Evolutionary conservation across 129 eudicot genomes (phyloP), one percentile per base, ranked within the genome.

Genomic region (Glebionis coronaria): DNA sequence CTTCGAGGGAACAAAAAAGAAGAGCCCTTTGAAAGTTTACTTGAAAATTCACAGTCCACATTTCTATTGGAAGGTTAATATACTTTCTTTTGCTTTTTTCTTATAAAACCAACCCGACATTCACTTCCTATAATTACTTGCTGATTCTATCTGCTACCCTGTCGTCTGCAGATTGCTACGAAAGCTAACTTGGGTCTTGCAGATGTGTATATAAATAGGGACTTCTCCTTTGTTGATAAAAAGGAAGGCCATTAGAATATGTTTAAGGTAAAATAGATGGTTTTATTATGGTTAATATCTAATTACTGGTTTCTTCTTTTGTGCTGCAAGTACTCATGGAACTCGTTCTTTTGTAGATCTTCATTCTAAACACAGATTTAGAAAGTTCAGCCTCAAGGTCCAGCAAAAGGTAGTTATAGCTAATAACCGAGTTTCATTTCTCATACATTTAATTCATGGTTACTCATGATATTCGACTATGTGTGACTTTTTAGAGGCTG

Each of bases 151-250:
- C 35, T 28, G 35, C 35, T 28, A 28, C 35, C 35, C 35, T 28
- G 44, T 50, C 10, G 51, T 25, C 46, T 61, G 55, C 75, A 91
- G 97, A 78, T 91, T 40, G 88, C 79, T 65, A 85, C 78, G 18
- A 71, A 91, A 74, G 94, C 88, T 61, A 94, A 85, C 61, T 83
- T 91, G 77, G 97, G 97, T 77, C 87, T 91, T 64, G 97, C 94
- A 16, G 96, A 88, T 66, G 93, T 96, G 18, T 91, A 82, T 67
- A 85, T 91, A 12, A 79, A 87, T 73, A 90, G 96, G 8, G 94
- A 91, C 42, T 83, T 88, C 73, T 87, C 97, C 23, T 73, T 91
- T 21, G 84, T 88, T 67, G 91, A 91, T 75, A 83, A 85, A 66
- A 65, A 73, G 55, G 78, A 77, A 28, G 96, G 97, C 70, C 88